A percentile compares a stretch with the other conserved stretches of the same genome.
Evolutionary conservation across 768 basidiomycete genomes (phyloP).

Genomic region (Lentinula boryana): DNA sequence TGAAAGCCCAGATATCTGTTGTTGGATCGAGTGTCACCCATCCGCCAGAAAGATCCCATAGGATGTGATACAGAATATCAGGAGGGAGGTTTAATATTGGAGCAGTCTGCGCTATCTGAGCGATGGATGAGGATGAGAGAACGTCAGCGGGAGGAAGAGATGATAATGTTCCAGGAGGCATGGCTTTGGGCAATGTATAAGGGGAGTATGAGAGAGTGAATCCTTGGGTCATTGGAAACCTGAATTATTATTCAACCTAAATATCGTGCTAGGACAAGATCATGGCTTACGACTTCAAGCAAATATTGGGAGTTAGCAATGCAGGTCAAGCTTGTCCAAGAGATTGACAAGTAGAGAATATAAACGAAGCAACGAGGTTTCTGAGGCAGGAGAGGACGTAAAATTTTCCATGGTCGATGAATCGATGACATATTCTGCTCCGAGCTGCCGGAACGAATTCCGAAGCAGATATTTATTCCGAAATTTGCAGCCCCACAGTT

Average conservation of each 20-base stretch:
- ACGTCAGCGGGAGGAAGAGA: background rate
- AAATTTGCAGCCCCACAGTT: background rate
- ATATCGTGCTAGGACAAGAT: background rate
- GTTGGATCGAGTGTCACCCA: constrained; percentile 1
- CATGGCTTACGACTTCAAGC: background rate
- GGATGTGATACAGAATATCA: constrained; percentile 2
- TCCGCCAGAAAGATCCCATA: background rate
- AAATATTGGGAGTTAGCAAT: background rate
- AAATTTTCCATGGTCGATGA: background rate
- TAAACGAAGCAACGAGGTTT: background rate
- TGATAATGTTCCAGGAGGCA: background rate
- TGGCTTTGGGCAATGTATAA: background rate
- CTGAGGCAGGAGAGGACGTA: background rate
- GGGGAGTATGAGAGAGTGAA: background rate
- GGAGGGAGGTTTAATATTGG: background rate
- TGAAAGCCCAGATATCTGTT: background rate
- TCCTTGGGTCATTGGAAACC: background rate
- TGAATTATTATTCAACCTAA: too few species aligned
- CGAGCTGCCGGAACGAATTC: background rate
- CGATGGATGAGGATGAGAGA: background rate
- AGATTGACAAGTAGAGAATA: background rate
- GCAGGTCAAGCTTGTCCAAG: background rate
- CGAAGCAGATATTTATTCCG: background rate
- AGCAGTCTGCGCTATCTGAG: background rate
- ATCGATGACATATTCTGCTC: background rate